These are phyloP conservation scores for Deuterostichococcus epilithicus DNA, from an alignment of 139 green algal genomes.

Conservation along the genomic window DNA sequence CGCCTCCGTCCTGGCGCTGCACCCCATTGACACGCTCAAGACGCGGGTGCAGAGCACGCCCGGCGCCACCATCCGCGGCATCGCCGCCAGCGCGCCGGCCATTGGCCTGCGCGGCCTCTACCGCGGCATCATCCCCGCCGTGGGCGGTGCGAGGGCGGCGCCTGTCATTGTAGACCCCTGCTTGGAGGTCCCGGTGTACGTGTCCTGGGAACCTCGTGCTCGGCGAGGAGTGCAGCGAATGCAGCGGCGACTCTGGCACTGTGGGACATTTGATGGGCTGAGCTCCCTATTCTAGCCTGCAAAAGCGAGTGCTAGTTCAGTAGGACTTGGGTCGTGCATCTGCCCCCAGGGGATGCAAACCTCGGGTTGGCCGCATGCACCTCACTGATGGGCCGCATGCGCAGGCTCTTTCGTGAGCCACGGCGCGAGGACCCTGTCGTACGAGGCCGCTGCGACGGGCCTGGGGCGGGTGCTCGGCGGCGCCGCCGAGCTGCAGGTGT, in stretches of 20 bases:
- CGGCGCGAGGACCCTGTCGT: conserved; percentile 53
- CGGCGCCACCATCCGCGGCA: conserved; percentile 15
- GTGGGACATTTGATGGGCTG: too few relatives aligned
- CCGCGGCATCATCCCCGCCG: conserved; percentile 45
- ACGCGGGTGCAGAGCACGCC: conserved; percentile 54
- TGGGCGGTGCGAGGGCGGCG: conserved; percentile 12
- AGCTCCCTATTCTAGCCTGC: too few relatives aligned
- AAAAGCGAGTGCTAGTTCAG: too few relatives aligned
- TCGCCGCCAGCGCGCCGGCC: conserved; percentile 21
- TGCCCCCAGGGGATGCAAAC: too few relatives aligned
- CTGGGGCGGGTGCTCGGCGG: conserved; percentile 11
- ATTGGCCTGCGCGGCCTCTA: conserved; percentile 52
- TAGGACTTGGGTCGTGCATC: too few relatives aligned
- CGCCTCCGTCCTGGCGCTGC: conserved; percentile 49
- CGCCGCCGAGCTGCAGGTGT: conserved; percentile 29
- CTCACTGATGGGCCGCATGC: too few relatives aligned
- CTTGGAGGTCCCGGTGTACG: too few relatives aligned
- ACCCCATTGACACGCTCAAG: conserved; percentile 75
- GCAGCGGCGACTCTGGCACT: too few relatives aligned
- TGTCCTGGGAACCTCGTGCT: too few relatives aligned
- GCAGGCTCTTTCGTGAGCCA: conserved; percentile 42
- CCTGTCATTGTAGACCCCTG: too few relatives aligned
- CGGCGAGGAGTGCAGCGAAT: too few relatives aligned
- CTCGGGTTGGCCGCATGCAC: too few relatives aligned
- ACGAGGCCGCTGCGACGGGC: conserved; percentile 37